Percentiles rank a stretch among this genome's conserved stretches.
Conservation (phyloP, 176 grass and related monocot genomes). For the Pontederia crassipes region DNA sequence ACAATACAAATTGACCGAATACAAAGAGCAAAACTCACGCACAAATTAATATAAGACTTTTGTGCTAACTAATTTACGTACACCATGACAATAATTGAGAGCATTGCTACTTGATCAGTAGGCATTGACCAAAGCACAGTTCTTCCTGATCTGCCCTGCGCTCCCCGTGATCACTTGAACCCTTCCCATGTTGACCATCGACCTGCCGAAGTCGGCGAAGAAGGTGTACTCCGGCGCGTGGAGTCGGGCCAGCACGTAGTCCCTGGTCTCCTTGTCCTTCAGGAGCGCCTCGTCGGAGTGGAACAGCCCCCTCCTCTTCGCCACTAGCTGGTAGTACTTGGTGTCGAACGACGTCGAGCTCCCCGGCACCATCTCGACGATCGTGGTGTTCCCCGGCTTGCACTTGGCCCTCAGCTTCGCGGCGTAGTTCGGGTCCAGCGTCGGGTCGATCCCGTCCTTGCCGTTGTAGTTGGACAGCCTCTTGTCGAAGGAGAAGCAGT, state of each 20-base stretch:
- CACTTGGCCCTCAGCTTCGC: conserved; percentile 24
- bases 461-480: conserved; percentile 49
- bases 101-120: too few species aligned
- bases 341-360: conserved; percentile 62
- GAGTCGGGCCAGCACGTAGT: conserved; percentile 25
- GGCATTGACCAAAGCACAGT: too few species aligned
- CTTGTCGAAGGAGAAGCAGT: conserved; percentile 53
- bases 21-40: too few species aligned
- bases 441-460: conserved; percentile 33
- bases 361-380: conserved; percentile 61
- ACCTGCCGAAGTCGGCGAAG: conserved; percentile 49
- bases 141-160: too few species aligned
- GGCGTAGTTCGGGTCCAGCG: conserved; percentile 29
- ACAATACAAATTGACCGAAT: too few species aligned
- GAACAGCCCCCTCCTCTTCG: conserved; percentile 30
- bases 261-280: conserved; percentile 29
- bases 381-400: conserved; percentile 19
- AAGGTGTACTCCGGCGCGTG: conserved; percentile 22
- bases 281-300: conserved; percentile 64
- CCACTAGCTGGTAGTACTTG: conserved; percentile 47
- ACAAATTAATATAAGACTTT: too few species aligned
- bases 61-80: too few species aligned
- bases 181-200: conserved; percentile 23
- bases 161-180: too few species aligned
- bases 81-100: too few species aligned